These are phyloP conservation scores for Globisporangium acanthophoron DNA, from an alignment of 352 stramenopile genomes.

Conservation along the genomic window DNA sequence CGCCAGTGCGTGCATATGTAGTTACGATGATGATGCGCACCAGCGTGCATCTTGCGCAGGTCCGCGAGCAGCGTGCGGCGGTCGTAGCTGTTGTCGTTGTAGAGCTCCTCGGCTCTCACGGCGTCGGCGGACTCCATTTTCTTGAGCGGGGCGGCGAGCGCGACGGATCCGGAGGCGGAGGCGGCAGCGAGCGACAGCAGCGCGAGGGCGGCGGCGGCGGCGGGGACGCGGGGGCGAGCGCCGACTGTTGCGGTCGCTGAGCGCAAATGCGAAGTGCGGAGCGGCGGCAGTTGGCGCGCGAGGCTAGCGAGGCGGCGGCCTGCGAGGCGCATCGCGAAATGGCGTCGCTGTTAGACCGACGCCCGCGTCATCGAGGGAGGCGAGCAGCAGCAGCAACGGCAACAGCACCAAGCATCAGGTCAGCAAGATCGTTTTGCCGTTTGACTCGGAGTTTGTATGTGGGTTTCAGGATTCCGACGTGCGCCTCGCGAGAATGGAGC, in stretches of 20 bases:
- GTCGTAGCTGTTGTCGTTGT: conserved; percentile 70
- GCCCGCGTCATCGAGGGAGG: not conserved
- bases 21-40: conserved; percentile 2
- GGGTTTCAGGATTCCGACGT: conserved; percentile 7
- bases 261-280: conserved; percentile 13
- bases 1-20: no score
- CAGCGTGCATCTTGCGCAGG: conserved; percentile 52
- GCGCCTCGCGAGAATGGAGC: not conserved
- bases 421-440: conserved; percentile 1
- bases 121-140: conserved; percentile 58
- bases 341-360: not conserved
- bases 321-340: conserved; percentile 8
- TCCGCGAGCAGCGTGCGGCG: conserved; percentile 59
- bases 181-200: conserved; percentile 18
- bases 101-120: conserved; percentile 73
- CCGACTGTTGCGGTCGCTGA: not conserved
- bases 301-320: conserved; percentile 1
- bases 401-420: not conserved
- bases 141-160: conserved; percentile 17
- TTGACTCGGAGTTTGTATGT: conserved; percentile 7
- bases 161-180: conserved; percentile 7
- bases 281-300: not conserved
- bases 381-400: not conserved
- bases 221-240: no score
- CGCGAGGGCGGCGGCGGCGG: conserved; percentile 10